phyloP scores from a whole-genome alignment of 208 protist species.

The Phytomonas francai region DNA sequence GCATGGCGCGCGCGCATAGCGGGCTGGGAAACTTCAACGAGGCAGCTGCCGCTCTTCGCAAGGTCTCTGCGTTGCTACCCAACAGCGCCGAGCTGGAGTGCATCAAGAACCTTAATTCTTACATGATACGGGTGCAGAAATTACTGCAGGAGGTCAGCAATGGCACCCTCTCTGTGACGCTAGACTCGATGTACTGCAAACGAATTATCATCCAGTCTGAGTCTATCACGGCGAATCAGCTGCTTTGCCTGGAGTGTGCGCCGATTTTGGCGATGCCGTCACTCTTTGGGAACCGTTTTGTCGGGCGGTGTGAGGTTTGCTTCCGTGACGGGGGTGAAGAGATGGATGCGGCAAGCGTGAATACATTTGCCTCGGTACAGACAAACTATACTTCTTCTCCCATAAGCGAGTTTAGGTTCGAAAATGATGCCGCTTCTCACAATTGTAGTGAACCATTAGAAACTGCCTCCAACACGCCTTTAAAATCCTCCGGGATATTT shows the following conservation, averaged over 20 bases:
- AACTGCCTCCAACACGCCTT: not conserved
- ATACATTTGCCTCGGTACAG: too few species aligned
- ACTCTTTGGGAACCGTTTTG: slow-evolving; percentile 18
- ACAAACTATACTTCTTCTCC: not conserved
- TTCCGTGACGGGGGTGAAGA: slow-evolving; percentile 14
- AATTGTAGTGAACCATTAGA: too few species aligned
- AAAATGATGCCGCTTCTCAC: too few species aligned
- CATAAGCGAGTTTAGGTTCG: too few species aligned
- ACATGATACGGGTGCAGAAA: slow-evolving; percentile 41
- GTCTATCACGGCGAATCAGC: slow-evolving; percentile 7
- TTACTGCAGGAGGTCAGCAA: slow-evolving; percentile 16
- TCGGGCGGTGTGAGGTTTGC: slow-evolving; percentile 43
- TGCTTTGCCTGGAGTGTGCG: slow-evolving; percentile 31
- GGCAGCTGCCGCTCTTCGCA: slow-evolving; percentile 21
- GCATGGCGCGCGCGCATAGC: slow-evolving; percentile 48
- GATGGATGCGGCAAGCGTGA: not conserved
- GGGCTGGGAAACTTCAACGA: slow-evolving; percentile 42
- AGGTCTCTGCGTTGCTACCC: slow-evolving; percentile 33
- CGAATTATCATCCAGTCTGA: slow-evolving; percentile 17
- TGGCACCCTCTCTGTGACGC: slow-evolving; percentile 16
- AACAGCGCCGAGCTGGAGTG: slow-evolving; percentile 48
- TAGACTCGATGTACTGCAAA: slow-evolving; percentile 59
- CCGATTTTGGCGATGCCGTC: slow-evolving; percentile 42
- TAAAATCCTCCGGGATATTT: slow-evolving; percentile 1
- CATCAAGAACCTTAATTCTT: slow-evolving; percentile 46